Percentiles rank a stretch among this genome's conserved stretches.
These are phyloP conservation scores for Pleodorina starrii DNA, from an alignment of 139 green algal species.

Conservation along the genomic window DNA sequence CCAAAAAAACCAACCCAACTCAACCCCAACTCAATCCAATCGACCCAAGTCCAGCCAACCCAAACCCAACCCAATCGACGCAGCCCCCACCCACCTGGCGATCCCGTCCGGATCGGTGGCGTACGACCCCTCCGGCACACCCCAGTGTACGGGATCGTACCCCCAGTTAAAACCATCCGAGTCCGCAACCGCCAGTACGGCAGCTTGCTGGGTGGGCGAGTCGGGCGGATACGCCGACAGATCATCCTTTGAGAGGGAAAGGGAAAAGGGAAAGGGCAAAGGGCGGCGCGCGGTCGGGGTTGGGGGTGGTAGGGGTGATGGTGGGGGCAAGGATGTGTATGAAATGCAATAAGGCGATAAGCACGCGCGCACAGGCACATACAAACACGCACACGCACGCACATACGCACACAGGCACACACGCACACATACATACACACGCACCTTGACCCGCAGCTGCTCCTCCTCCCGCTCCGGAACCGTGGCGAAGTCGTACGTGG, in stretches of 20 bases:
- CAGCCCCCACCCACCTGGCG: slow-evolving; percentile 40
- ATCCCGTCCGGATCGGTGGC: slow-evolving; percentile 84
- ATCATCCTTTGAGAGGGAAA: slow-evolving; percentile 59
- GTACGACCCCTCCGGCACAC: slow-evolving; percentile 91
- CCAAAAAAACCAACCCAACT: too few species aligned
- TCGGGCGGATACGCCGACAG: slow-evolving; percentile 66
- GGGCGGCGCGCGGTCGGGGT: neutral
- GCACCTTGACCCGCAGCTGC: slow-evolving; percentile 58
- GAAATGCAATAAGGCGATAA: neutral
- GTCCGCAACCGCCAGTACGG: slow-evolving; percentile 75
- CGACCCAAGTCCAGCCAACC: too few species aligned
- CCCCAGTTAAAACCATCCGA: slow-evolving; percentile 93
- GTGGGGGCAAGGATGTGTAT: neutral
- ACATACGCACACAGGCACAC: slow-evolving; percentile 21
- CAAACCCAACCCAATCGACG: too few species aligned
- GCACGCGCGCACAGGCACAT: too few species aligned
- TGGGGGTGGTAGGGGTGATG: neutral
- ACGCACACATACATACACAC: neutral
- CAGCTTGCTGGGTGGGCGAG: slow-evolving; percentile 81
- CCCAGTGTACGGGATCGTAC: slow-evolving; percentile 89
- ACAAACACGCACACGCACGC: neutral
- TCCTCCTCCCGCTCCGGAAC: slow-evolving; percentile 86
- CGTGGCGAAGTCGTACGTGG: slow-evolving; percentile 88
- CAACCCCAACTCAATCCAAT: too few species aligned
- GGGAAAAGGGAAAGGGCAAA: too few species aligned